Evolutionary conservation across 2,329 filamentous ascomycete genomes (phyloP), one percentile per base, ranked within the genome.

Genomic region (Aspergillus pseudoterreus): DNA sequence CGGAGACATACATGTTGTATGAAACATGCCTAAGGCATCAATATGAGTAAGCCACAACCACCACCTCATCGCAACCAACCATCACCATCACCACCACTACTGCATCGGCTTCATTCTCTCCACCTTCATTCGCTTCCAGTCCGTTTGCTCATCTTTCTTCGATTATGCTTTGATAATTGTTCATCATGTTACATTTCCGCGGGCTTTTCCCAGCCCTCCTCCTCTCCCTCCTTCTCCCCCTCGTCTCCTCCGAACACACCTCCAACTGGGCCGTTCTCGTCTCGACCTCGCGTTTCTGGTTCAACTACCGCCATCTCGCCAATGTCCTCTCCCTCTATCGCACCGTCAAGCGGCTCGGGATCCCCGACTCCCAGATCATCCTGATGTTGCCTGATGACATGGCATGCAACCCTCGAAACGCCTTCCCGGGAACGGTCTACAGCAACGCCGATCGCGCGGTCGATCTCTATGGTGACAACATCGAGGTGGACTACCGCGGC

Each of bases 351-450:
- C 89, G 94, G 11, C 85, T 99, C 35, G 94, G 94, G 44, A 99
- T 99, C 54, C 94, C 94, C 33, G 94, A 99, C 74, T 96, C 90
- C 47, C 94, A 99, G 71, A 99, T 99, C 74, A 97, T 99, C 70
- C 87, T 99, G 60, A 97, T 99, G 92, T 84, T 99, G n/a, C 94
- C 94, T 19, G 94, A 99, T 71, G 94, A 99, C 76, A 97, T 99
- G 90, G 94, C 94, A 36, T 99, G 94, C 80, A 99, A 99, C 74
- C 94, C 94, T 30, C 90, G 94, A 65, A 99, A 99, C 71, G 91
- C 92, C 45, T 99, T 99, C 71, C 92, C 94, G 0, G 94, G 94
- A 47, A 96, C 92, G 48, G 94, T 99, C 27, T 99, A 97, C 81
- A 96, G 94, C 75, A 97, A 99, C 69, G 92, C 94, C 35, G 92